phyloP scores from a whole-genome alignment of 148 eudicot genomes.

The Dysphania ambrosioides region DNA sequence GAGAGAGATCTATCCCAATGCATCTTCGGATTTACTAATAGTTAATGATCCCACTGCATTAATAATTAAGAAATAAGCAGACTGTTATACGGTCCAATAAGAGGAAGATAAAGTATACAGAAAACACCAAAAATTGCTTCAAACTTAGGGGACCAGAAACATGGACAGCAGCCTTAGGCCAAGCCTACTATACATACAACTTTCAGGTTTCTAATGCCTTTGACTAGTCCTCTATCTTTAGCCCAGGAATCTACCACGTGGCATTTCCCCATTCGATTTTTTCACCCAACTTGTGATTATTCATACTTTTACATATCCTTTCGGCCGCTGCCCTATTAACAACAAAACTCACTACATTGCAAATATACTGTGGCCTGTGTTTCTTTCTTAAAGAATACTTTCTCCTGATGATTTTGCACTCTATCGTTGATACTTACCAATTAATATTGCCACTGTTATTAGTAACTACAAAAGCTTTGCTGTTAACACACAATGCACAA shows the following conservation, averaged over 20 bases:
- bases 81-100: not conserved
- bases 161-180: constrained; percentile 7
- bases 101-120: not conserved
- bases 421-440: too few species aligned
- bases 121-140: constrained; percentile 25
- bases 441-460: too few species aligned
- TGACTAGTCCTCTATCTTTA: constrained; percentile 26
- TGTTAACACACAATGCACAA: too few species aligned
- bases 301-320: constrained; percentile 25
- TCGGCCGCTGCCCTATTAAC: constrained; percentile 14
- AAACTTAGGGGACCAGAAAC: constrained; percentile 18
- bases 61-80: not conserved
- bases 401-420: too few species aligned
- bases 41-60: not conserved
- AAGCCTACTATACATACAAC: not conserved
- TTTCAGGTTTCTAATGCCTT: constrained; percentile 1
- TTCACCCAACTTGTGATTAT: constrained; percentile 2
- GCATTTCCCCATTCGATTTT: too few species aligned
- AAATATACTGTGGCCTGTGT: too few species aligned
- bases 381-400: too few species aligned
- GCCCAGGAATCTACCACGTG: constrained; percentile 26
- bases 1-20: constrained; percentile 10
- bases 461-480: too few species aligned
- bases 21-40: not conserved
- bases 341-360: not conserved